Evolutionary conservation across 2,329 filamentous ascomycete species (phyloP), one percentile per base, ranked within the genome.

Genomic region (Cladophialophora psammophila): DNA sequence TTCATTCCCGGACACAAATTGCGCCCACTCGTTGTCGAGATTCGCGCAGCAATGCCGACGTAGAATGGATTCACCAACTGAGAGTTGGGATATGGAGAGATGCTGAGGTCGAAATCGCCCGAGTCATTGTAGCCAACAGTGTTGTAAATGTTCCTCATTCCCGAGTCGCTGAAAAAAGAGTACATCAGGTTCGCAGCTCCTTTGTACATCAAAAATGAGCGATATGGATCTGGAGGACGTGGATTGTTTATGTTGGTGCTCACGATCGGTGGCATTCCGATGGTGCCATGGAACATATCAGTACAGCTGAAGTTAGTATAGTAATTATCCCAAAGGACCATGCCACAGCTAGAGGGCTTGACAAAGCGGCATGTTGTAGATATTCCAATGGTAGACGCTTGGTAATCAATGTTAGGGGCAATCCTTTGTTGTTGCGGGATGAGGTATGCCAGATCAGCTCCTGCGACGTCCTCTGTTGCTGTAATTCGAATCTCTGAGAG

Each of bases 301-400:
- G 63, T 61, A 53, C 68, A 70, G 53, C 34, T 69, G 53, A 69
- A 70, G 36, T 63, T 67, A n/a, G 60, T 60, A 38, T 60, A 60
- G 20, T 61, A 61, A 48, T 61, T 32, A 20, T 61, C 65, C 66
- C 63, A 66, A n/a, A 54, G 45, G 10, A 61, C 58, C 60, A 69
- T 62, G 18, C 59, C 59, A 38, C 66, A 69, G 26, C 20, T 56
- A 20, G 35, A 7, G 7, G 66, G 48, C n/a, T 66, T 38, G 15
- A 69, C 42, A 12, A 66, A 38, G 8, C 45, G 45, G 55, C 68
- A 70, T 1, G 38, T 52, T 10, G 68, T 69, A 3, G 66, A 62
- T 15, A 70, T 57, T 5, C 68, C 68, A 20, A 70, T 55, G 15
- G 68, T 70, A 7, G 63, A 64, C 12, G 68, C 66, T 18, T 50